phyloP scores from a whole-genome alignment of 805 yeast genomes.

The Yarrowia sp. region DNA sequence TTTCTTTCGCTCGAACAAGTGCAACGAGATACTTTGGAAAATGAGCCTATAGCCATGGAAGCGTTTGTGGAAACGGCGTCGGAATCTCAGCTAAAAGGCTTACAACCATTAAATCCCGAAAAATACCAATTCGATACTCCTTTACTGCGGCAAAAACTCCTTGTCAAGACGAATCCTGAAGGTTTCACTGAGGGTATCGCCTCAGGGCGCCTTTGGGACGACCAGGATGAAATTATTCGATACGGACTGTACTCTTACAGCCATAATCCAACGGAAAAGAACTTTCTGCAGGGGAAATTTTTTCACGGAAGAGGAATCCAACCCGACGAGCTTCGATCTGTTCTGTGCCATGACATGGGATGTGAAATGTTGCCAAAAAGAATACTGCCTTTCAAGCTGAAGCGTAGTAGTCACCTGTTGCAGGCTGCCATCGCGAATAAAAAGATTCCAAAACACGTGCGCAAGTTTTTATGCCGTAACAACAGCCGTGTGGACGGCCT shows the following conservation, averaged over 20 bases:
- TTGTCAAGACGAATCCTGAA: too few species aligned
- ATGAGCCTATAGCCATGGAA: too few species aligned
- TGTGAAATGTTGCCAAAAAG: background rate
- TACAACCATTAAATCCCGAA: too few species aligned
- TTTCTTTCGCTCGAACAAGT: too few species aligned
- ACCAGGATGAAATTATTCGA: background rate
- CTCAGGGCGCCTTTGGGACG: background rate
- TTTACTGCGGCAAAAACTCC: too few species aligned
- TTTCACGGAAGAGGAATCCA: background rate
- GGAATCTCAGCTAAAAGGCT: too few species aligned
- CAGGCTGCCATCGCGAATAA: background rate
- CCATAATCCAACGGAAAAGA: background rate
- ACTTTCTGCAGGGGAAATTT: background rate
- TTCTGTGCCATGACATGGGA: background rate
- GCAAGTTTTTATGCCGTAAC: background rate
- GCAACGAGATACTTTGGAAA: too few species aligned
- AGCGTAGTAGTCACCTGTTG: constrained; percentile 1
- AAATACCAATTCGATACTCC: too few species aligned
- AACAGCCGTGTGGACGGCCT: constrained; percentile 3
- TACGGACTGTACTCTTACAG: too few species aligned
- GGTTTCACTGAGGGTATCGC: too few species aligned
- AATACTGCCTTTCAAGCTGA: background rate
- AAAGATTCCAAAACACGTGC: background rate
- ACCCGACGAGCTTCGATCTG: background rate
- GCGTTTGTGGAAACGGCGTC: too few species aligned